These are phyloP conservation scores for Rhododendron henanense DNA, from an alignment of 148 eudicot species.

Conservation along the genomic window DNA sequence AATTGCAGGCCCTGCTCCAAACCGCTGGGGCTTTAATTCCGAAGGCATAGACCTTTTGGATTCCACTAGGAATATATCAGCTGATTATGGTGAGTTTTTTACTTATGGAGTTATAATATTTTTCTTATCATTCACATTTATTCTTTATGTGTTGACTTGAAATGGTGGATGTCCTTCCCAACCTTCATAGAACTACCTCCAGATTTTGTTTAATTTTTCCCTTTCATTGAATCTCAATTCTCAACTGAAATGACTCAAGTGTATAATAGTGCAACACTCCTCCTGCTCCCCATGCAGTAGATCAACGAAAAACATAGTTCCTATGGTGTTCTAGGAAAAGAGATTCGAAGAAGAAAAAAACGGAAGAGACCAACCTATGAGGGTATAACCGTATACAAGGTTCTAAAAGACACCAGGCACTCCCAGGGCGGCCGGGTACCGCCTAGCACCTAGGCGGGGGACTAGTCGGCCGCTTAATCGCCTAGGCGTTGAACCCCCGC, in stretches of 20 bases:
- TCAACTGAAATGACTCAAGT: not conserved
- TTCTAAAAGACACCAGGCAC: no score
- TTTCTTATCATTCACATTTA: not conserved
- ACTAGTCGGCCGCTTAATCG: no score
- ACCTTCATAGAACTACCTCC: not conserved
- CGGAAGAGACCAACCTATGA: not conserved
- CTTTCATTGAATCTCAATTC: not conserved
- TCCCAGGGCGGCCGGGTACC: no score
- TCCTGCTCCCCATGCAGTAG: not conserved
- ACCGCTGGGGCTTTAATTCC: constrained; percentile 84
- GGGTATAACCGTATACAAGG: no score
- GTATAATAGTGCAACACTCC: not conserved
- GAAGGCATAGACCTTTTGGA: constrained; percentile 23
- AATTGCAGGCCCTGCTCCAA: constrained; percentile 97
- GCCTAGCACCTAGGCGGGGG: no score
- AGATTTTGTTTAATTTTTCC: not conserved
- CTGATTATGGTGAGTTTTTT: constrained; percentile 34
- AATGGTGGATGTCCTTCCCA: not conserved
- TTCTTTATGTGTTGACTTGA: not conserved
- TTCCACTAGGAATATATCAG: constrained; percentile 6
- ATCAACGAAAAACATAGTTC: not conserved
- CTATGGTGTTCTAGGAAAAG: not conserved
- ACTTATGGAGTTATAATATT: not conserved
- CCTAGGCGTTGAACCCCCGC: no score
- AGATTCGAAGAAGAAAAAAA: not conserved